Evolutionary conservation across 768 basidiomycete species (phyloP), one percentile per base, ranked within the genome.

Genomic region (Leccinum obscurum): DNA sequence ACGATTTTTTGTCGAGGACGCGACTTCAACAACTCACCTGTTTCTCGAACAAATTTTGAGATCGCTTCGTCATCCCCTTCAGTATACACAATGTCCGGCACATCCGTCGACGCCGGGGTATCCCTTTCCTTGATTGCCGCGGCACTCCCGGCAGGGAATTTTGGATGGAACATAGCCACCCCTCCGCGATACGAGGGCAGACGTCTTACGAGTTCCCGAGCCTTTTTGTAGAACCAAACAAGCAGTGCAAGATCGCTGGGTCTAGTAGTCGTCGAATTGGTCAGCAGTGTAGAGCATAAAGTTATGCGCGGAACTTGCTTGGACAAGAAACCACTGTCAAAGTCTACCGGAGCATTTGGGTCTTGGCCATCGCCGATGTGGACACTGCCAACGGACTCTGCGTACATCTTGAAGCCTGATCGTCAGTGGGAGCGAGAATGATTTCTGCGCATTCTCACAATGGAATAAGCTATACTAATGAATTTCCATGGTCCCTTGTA

Each of bases 141-240:
- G 6, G 60, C n/a, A 20, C 75, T 68, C 4, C 64, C 68, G 1
- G 54, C 55, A 1, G 68, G 28, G 57, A 76, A 77, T 9, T 41
- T 24, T 6, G 77, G 75, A 26, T 66, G 57, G 2, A 20, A 6
- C 9, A 48, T 6, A 13, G 50, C 13, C 15, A 56, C 50, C 54
- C 64, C 63, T 50, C 65, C 62, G 35, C 60, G 56, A 54, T 58
- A 66, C 3, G 52, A 60, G 13, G 71, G 64, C 80, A 85, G 81
- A n/a, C 85, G 80, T 24, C 86, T 81, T 4, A 76, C 77, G 22
- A 83, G 58, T 69, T 88, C 85, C 5, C 84, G 76, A 4, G 68
- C 59, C 55, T 76, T 78, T 63, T 87, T 88, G 69, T 85, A 87
- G 0, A 67, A 76, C 80, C 81, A 84, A 58, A 75, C 75, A 55